Evolutionary conservation across 2,329 filamentous ascomycete genomes (phyloP).

Genomic region (Apiospora aurea): DNA sequence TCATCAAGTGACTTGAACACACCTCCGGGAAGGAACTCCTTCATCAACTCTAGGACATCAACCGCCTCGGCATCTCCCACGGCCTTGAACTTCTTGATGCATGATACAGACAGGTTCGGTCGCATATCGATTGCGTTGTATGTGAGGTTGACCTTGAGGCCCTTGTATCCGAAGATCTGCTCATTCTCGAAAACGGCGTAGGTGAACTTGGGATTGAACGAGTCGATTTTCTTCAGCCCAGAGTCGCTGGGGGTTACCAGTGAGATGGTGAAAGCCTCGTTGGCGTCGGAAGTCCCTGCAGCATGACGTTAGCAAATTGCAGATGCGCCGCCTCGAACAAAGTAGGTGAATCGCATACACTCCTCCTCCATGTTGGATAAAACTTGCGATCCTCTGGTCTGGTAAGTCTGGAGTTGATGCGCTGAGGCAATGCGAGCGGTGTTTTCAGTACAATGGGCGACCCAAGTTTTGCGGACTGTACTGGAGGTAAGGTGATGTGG

Average conservation of each 20-base stretch:
- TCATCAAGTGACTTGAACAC: slow-evolving; percentile 37
- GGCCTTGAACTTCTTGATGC: slow-evolving; percentile 73
- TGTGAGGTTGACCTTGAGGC: slow-evolving; percentile 76
- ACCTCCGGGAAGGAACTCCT: slow-evolving; percentile 73
- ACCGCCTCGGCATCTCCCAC: slow-evolving; percentile 73
- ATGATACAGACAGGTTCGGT: slow-evolving; percentile 75
- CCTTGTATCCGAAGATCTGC: slow-evolving; percentile 87
- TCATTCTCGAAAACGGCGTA: slow-evolving; percentile 96
- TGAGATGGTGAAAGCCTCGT: slow-evolving; percentile 68
- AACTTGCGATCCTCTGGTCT: not conserved
- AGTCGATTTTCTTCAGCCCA: slow-evolving; percentile 63
- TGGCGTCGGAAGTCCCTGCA: slow-evolving; percentile 29
- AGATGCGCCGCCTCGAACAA: not conserved
- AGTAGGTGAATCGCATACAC: slow-evolving; percentile 25
- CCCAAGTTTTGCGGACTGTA: not conserved
- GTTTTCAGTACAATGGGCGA: not conserved
- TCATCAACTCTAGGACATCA: slow-evolving; percentile 71
- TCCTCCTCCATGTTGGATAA: slow-evolving; percentile 26
- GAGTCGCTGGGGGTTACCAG: slow-evolving; percentile 59
- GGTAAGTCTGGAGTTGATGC: not conserved
- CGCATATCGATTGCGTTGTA: slow-evolving; percentile 76
- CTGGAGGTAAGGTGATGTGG: not conserved
- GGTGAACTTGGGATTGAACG: slow-evolving; percentile 86
- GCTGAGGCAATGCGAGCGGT: not conserved
- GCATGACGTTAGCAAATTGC: slow-evolving; percentile 1